A percentile compares a stretch with the other conserved stretches of the same genome.
These are phyloP conservation scores for Colletotrichum sansevieriae DNA, from an alignment of 2,329 filamentous ascomycete species.

Conservation along the genomic window DNA sequence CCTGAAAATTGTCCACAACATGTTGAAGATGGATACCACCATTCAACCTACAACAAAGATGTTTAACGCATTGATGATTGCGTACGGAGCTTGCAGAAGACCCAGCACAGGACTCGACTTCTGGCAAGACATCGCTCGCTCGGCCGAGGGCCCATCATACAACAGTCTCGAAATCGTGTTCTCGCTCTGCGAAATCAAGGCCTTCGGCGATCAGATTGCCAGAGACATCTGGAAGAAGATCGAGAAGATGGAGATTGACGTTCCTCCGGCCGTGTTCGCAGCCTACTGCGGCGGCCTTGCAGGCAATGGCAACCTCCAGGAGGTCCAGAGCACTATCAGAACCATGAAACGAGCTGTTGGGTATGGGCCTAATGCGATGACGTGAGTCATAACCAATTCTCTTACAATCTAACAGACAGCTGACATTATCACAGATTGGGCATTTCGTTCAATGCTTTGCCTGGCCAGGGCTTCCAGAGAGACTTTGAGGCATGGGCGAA, in stretches of 20 bases:
- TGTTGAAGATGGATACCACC: slow-evolving; percentile 91
- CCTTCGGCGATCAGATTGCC: slow-evolving; percentile 70
- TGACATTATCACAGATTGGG: slow-evolving; percentile 68
- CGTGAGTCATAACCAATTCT: slow-evolving; percentile 66
- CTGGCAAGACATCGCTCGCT: slow-evolving; percentile 87
- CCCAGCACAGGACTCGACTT: slow-evolving; percentile 78
- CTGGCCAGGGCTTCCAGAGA: slow-evolving; percentile 73
- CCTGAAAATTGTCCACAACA: slow-evolving; percentile 85
- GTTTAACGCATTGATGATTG: slow-evolving; percentile 88
- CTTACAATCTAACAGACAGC: background rate
- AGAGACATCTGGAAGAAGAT: slow-evolving; percentile 79
- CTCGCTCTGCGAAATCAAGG: slow-evolving; percentile 77
- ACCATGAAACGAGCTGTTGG: slow-evolving; percentile 77
- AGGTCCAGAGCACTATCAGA: slow-evolving; percentile 75
- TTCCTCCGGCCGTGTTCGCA: slow-evolving; percentile 79
- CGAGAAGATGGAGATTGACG: slow-evolving; percentile 80
- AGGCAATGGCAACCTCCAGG: slow-evolving; percentile 77
- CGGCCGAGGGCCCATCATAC: slow-evolving; percentile 87
- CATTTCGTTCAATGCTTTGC: slow-evolving; percentile 80
- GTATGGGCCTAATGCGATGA: slow-evolving; percentile 74
- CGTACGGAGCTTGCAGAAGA: slow-evolving; percentile 79
- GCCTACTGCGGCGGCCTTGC: slow-evolving; percentile 84
- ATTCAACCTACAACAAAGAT: slow-evolving; percentile 82
- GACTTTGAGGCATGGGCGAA: slow-evolving; percentile 82
- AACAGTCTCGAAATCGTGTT: slow-evolving; percentile 85